Evolutionary conservation across 768 basidiomycete species (phyloP).

Genomic region (Panellus pusillus): DNA sequence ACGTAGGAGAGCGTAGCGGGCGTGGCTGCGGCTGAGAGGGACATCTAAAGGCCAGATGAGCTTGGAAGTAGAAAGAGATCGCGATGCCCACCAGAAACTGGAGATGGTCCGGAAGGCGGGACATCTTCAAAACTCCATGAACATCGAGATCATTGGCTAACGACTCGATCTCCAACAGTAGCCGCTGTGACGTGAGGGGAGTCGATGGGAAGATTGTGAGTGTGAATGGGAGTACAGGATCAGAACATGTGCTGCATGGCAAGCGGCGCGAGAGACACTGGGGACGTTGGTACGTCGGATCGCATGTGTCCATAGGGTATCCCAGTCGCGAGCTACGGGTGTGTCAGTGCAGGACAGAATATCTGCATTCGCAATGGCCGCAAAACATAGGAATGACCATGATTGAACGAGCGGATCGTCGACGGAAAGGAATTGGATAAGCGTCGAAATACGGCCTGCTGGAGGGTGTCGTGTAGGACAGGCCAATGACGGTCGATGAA

Average conservation of each 20-base stretch:
- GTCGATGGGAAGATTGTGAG: slow-evolving; percentile 23
- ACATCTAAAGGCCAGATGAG: slow-evolving; percentile 40
- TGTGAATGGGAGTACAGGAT: slow-evolving; percentile 42
- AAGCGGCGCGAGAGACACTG: slow-evolving; percentile 75
- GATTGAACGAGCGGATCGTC: slow-evolving; percentile 71
- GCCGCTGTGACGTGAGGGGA: slow-evolving; percentile 54
- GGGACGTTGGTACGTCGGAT: slow-evolving; percentile 72
- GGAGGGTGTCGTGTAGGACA: slow-evolving; percentile 57
- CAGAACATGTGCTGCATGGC: slow-evolving; percentile 63
- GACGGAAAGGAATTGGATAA: slow-evolving; percentile 61
- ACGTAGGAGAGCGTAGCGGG: slow-evolving; percentile 51
- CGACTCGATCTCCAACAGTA: slow-evolving; percentile 48
- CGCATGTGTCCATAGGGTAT: slow-evolving; percentile 79
- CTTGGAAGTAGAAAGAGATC: neutral
- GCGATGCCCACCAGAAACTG: slow-evolving; percentile 60
- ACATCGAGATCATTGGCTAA: slow-evolving; percentile 57
- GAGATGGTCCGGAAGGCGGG: slow-evolving; percentile 70
- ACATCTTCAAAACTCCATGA: slow-evolving; percentile 39
- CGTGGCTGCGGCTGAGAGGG: slow-evolving; percentile 55
- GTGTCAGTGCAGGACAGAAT: slow-evolving; percentile 9
- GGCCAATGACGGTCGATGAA: slow-evolving; percentile 79
- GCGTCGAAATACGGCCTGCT: slow-evolving; percentile 52
- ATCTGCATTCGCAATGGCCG: slow-evolving; percentile 64
- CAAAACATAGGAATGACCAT: slow-evolving; percentile 83
- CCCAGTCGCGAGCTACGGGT: slow-evolving; percentile 56